Evolutionary conservation across 441 rosid species (phyloP).

Genomic region (Eruca vesicaria): DNA sequence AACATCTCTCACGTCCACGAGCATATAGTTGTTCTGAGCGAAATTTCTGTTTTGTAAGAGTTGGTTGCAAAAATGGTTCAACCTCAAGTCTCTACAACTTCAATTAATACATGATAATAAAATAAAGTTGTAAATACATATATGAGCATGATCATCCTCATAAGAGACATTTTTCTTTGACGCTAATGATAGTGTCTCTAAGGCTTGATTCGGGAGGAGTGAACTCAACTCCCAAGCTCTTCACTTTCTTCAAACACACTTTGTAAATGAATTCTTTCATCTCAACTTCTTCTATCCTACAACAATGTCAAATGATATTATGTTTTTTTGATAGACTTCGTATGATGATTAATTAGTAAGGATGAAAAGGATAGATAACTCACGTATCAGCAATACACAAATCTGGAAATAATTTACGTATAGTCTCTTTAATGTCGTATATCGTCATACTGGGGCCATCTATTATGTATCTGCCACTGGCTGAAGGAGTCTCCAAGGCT

Average conservation of each 20-base stretch:
- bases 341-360: background rate
- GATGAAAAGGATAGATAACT: constrained; percentile 14
- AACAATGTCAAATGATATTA: background rate
- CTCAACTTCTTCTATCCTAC: constrained; percentile 14
- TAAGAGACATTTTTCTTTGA: constrained; percentile 15
- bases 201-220: constrained; percentile 41
- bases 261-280: constrained; percentile 21
- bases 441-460: constrained; percentile 31
- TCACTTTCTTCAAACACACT: constrained; percentile 49
- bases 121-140: background rate
- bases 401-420: constrained; percentile 41
- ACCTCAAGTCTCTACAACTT: no score
- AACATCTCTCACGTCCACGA: background rate
- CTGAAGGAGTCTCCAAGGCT: constrained; percentile 57
- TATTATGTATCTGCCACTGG: constrained; percentile 52
- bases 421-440: constrained; percentile 33
- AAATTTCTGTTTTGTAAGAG: no score
- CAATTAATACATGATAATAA: background rate
- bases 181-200: constrained; percentile 55
- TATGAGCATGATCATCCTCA: background rate
- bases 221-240: constrained; percentile 50
- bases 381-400: constrained; percentile 40
- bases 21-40: no score
- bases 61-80: no score
- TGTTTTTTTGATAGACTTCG: background rate